Evolutionary conservation across 306 rosid species (phyloP), one percentile per base, ranked within the genome.

Genomic region (Sicyos edulis): DNA sequence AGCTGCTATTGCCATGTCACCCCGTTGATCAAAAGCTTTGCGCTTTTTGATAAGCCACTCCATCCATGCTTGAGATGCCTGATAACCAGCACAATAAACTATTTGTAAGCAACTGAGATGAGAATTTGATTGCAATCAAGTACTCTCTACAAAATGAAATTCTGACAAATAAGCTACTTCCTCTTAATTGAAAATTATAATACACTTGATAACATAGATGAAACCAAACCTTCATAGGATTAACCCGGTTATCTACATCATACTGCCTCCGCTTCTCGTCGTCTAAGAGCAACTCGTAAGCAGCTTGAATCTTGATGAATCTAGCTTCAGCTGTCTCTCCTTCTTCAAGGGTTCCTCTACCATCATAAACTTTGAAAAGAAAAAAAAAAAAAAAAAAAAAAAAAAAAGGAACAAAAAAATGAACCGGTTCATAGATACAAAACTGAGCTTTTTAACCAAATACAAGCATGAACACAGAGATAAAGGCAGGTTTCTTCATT

Each of bases 31-130:
- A 76, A 93, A 93, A 79, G 97, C 97, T 89, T 80, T 90, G 74
- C 97, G 82, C 82, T 88, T 90, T 82, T 93, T 88, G 21, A 88
- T 86, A 72, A 90, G 89, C 97, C 98, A 93, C 65, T 90, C 98
- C 98, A 86, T 87, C 98, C 98, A 93, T 82, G 98, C 95, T 74
- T 88, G 86, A 70, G 98, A 93, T 77, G 98, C 98, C 98, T 93
- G 82, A 65, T 54, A n/a, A 49, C 68, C 13, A 74, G 70, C 72
- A 80, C 55, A 59, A 74, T 70, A 75, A 34, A 72, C 22, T 69
- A 70, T 71, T 29, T 69, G 42, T 7, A 42, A 49, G 80, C 26
- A 76, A 54, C 68, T 29, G 45, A 76, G 24, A 20, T 9, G 51
- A 3, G 62, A 8, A 32, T 54, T 75, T 75, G 11, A 62, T 69